phyloP scores from a whole-genome alignment of 2,329 filamentous ascomycete species.

The Sporothrix humicola region DNA sequence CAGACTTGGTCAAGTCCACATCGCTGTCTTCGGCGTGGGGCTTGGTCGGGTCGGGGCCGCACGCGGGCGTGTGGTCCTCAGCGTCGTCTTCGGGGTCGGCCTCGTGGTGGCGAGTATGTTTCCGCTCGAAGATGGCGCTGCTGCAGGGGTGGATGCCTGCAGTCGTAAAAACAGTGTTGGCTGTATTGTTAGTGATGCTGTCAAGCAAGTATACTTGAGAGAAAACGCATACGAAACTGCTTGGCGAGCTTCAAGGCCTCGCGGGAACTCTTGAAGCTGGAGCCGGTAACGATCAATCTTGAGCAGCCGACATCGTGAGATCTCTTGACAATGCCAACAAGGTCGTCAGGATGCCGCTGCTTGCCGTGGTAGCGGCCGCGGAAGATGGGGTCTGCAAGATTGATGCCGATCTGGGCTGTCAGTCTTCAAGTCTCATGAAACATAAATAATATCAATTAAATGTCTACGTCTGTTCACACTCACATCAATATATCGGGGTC shows the following conservation, averaged over 20 bases:
- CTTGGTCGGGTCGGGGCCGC: constrained; percentile 58
- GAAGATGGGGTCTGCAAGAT: constrained; percentile 91
- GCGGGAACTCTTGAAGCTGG: constrained; percentile 77
- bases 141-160: constrained; percentile 94
- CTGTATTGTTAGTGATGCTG: constrained; percentile 49
- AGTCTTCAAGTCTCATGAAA: background rate
- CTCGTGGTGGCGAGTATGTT: constrained; percentile 52
- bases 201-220: background rate
- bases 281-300: constrained; percentile 94
- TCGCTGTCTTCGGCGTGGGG: constrained; percentile 55
- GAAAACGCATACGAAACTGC: constrained; percentile 67
- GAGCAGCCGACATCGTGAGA: constrained; percentile 78
- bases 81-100: constrained; percentile 50
- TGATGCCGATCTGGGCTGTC: constrained; percentile 77
- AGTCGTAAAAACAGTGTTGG: constrained; percentile 83
- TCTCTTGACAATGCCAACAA: constrained; percentile 76
- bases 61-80: constrained; percentile 55
- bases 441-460: background rate
- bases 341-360: constrained; percentile 73
- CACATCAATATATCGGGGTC: constrained; percentile 68
- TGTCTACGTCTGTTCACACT: constrained; percentile 38
- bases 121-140: constrained; percentile 74
- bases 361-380: constrained; percentile 83
- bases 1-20: constrained; percentile 52
- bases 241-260: constrained; percentile 76